Conservation (phyloP, 495 filamentous ascomycete genomes). For the Niebla homalea region DNA sequence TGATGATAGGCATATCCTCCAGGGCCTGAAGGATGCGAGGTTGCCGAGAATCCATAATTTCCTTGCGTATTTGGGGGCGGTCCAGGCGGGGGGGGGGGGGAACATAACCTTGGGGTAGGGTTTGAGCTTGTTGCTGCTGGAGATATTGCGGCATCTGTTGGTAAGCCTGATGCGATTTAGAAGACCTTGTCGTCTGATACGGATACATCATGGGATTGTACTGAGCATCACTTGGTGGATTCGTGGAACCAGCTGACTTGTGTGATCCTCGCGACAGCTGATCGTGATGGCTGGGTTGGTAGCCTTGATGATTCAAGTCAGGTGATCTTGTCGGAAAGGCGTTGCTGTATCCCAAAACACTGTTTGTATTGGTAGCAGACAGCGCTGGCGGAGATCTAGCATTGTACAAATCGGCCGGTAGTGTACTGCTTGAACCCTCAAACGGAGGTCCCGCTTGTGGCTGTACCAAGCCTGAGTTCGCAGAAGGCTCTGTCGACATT, state of each 20-base stretch:
- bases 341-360: conserved; percentile 18
- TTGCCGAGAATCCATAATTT: conserved; percentile 34
- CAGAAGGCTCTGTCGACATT: conserved; percentile 63
- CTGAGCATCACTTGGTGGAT: conserved; percentile 32
- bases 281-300: conserved; percentile 9
- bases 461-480: conserved; percentile 27
- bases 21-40: conserved; percentile 42
- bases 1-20: conserved; percentile 44
- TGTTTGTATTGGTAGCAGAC: conserved; percentile 33
- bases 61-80: conserved; percentile 67
- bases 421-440: conserved; percentile 29
- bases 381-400: conserved; percentile 22
- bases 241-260: conserved; percentile 28
- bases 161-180: conserved; percentile 30
- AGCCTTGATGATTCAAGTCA: conserved; percentile 3
- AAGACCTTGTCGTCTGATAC: conserved; percentile 29
- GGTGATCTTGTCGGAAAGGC: conserved; percentile 8
- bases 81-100: conserved; percentile 83
- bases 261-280: conserved; percentile 28
- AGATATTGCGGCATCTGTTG: conserved; percentile 26
- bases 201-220: conserved; percentile 46
- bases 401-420: conserved; percentile 23
- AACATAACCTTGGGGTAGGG: conserved; percentile 69
- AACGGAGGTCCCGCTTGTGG: conserved; percentile 24
- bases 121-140: conserved; percentile 27